Base-by-base conservation (phyloP, 257 asterid species). In the Jacaranda copaia region DNA sequence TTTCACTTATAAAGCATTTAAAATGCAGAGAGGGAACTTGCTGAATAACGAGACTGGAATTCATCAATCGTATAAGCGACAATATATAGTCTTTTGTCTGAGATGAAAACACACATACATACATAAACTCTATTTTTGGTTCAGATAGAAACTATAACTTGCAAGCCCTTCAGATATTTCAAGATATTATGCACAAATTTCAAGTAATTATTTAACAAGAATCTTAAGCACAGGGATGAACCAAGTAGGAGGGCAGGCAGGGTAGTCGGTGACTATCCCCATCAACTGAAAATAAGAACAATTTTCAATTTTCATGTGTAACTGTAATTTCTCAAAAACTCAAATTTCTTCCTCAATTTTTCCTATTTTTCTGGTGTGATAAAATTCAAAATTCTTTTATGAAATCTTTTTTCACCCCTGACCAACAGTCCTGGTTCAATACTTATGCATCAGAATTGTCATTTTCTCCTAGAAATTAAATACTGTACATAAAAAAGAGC, bases 81-180 rank as follows among this genome's bases (percentile, higher is more conserved):
- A 8, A 52, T 8, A 52, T 52, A 56, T 56, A 19, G 13, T 19
- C 3, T 56, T 56, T 56, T 56, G 1, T 42, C 8, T 42, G 46
- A 42, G 46, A 42, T 42, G 46, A 56, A 15, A 18, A 18, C 2
- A 56, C 46, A 56, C 4, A 56, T 15, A 52, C 35, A 8, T 15
- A 6, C 13, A 8, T 2, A 19, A 57, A 6, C 66, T 60, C 56
- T 42, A 42, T 42, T 42, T 49, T 49, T 8, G 15, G n/a, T 32
- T 25, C 65, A 59, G 40, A 59, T 15, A 59, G 40, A 20, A 20
- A 59, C 65, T 59, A 4, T 19, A 12, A 49, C 55, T 49, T 49
- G 14, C 63, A 19, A 57, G 14, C 63, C 38, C 63, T 19, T 18
- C 63, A 57, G 63, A 57, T 57, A 59, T 59, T 11, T 59, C 65